A percentile compares a stretch with the other conserved stretches of the same genome.
phyloP scores from a whole-genome alignment of 441 rosid species.

The Breynia disticha region DNA sequence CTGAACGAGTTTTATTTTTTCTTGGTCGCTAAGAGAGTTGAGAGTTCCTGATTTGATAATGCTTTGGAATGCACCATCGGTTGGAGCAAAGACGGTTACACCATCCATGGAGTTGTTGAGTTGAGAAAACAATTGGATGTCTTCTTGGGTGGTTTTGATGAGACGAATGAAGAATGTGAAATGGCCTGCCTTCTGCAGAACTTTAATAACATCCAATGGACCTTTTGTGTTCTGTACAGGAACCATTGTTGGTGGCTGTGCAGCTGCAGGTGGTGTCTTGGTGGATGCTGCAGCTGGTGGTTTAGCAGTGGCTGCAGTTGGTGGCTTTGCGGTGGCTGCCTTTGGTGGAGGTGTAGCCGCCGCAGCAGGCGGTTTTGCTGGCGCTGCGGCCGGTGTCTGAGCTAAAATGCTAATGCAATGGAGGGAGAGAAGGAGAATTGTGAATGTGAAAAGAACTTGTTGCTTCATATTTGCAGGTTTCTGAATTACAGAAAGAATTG shows the following conservation, averaged over 20 bases:
- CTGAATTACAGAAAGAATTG: background rate
- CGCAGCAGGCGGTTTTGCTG: constrained; percentile 6
- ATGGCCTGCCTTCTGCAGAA: constrained; percentile 57
- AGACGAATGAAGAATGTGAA: constrained; percentile 47
- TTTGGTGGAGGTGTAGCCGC: background rate
- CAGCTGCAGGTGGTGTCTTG: background rate
- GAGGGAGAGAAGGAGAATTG: constrained; percentile 31
- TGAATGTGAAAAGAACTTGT: constrained; percentile 14
- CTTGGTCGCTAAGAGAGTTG: constrained; percentile 36
- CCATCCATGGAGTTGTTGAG: constrained; percentile 58
- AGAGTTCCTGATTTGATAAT: constrained; percentile 48
- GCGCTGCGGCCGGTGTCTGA: constrained; percentile 23
- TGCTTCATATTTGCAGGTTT: constrained; percentile 22
- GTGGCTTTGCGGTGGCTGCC: constrained; percentile 1
- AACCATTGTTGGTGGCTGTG: constrained; percentile 1
- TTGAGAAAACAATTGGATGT: constrained; percentile 42
- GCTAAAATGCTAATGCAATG: constrained; percentile 22
- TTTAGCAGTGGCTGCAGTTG: background rate
- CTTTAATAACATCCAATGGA: constrained; percentile 45
- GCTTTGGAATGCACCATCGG: constrained; percentile 21
- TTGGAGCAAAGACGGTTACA: constrained; percentile 49
- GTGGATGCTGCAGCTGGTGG: too few relatives aligned
- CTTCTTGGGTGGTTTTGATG: constrained; percentile 42
- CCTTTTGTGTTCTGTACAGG: constrained; percentile 27
- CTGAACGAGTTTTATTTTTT: constrained; percentile 47